Conservation (phyloP, 257 asterid species). For the Eustoma russellianum region DNA sequence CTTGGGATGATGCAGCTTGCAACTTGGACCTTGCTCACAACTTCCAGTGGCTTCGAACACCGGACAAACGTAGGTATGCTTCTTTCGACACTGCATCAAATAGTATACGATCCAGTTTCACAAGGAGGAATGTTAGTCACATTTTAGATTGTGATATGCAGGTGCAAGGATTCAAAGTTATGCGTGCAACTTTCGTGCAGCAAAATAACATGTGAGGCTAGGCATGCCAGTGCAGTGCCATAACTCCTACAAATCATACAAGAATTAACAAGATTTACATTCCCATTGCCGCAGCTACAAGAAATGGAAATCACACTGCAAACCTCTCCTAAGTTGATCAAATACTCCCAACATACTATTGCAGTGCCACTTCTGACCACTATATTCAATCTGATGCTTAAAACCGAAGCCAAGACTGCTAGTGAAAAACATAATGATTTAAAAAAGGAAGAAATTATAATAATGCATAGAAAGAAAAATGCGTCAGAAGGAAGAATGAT, state of each 20-base stretch:
- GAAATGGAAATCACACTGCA: too few species aligned
- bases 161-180: background rate
- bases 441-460: background rate
- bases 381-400: too few species aligned
- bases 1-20: conserved; percentile 97
- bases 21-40: conserved; percentile 54
- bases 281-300: too few species aligned
- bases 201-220: background rate
- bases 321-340: too few species aligned
- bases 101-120: conserved; percentile 43
- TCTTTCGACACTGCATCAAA: conserved; percentile 89
- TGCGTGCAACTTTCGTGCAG: background rate
- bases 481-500: background rate
- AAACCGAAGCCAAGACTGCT: background rate
- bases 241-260: too few species aligned
- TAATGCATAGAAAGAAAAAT: background rate
- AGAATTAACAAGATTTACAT: too few species aligned
- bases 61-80: conserved; percentile 82
- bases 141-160: conserved; percentile 25
- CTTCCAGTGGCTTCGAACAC: conserved; percentile 67
- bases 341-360: too few species aligned
- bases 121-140: conserved; percentile 35
- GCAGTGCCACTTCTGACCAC: too few species aligned
- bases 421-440: background rate
- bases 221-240: too few species aligned